Evolutionary conservation across 768 basidiomycete genomes (phyloP).

Genomic region (Rhodotorula graminis): DNA sequence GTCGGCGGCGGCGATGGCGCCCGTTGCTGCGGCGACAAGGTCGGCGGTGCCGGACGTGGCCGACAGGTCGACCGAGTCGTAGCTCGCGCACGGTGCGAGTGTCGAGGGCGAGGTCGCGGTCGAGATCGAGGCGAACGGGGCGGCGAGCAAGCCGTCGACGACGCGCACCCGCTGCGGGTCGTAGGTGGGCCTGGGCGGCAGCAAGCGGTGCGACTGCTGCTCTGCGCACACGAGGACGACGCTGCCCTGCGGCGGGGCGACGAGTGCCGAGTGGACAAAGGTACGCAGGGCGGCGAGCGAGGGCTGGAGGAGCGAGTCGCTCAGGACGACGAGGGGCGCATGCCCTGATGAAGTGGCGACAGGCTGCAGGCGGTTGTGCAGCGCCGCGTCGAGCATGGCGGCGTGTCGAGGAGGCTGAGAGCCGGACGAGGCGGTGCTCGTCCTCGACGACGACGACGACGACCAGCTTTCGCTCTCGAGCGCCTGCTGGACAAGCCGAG

Average conservation of each 20-base stretch:
- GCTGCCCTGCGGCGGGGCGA: background rate
- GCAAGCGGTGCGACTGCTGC: background rate
- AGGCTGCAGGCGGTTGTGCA: background rate
- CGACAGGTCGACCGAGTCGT: background rate
- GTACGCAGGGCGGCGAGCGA: conserved; percentile 19
- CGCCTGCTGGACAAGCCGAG: too few relatives aligned
- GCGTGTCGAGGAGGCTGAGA: background rate
- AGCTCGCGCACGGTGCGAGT: too few relatives aligned
- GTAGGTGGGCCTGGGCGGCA: background rate
- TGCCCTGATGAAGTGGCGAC: background rate
- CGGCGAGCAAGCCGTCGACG: conserved; percentile 11
- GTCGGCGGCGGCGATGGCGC: background rate
- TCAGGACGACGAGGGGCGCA: conserved; percentile 23
- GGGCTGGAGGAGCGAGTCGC: conserved; percentile 37
- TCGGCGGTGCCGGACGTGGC: background rate
- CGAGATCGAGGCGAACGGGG: conserved; percentile 3
- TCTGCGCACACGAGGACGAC: background rate
- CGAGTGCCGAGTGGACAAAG: conserved; percentile 16
- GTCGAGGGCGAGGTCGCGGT: background rate
- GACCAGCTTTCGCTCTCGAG: background rate
- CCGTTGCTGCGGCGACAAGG: background rate
- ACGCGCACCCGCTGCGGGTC: background rate
- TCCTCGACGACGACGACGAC: background rate
- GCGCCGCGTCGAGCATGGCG: conserved; percentile 1
- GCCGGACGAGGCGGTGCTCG: background rate